Percentiles rank a stretch among this genome's conserved stretches.
Evolutionary conservation across 169 alveolate species (phyloP).

Genomic region (Plasmodium chabaudi): DNA sequence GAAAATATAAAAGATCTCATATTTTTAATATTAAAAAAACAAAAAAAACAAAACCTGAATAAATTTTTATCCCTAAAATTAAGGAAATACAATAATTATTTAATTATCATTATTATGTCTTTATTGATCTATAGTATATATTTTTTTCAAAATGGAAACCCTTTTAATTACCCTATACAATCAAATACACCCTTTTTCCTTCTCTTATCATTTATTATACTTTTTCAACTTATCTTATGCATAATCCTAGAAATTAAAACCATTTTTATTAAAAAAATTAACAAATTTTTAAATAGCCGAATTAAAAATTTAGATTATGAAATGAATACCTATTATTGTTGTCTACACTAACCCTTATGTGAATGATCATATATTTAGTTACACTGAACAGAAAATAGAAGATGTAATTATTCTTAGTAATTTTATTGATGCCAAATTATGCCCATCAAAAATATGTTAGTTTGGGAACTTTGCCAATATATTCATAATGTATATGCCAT

Average conservation of each 20-base stretch:
- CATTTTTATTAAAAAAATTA: constrained; percentile 31
- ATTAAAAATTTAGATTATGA: constrained; percentile 25
- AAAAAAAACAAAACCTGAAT: constrained; percentile 21
- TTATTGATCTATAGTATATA: constrained; percentile 23
- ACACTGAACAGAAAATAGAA: too few relatives aligned
- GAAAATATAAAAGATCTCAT: constrained; percentile 25
- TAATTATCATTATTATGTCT: constrained; percentile 15
- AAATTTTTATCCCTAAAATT: constrained; percentile 50
- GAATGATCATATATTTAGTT: neutral
- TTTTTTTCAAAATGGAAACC: constrained; percentile 40
- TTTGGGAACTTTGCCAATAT: too few relatives aligned
- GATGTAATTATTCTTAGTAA: too few relatives aligned
- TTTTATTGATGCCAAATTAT: too few relatives aligned
- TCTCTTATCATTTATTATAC: constrained; percentile 20
- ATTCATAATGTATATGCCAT: too few relatives aligned
- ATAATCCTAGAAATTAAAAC: constrained; percentile 38
- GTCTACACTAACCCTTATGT: neutral
- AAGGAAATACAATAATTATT: constrained; percentile 31
- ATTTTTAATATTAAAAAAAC: constrained; percentile 39
- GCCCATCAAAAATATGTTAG: too few relatives aligned
- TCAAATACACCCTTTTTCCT: constrained; percentile 20
- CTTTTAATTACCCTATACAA: constrained; percentile 25
- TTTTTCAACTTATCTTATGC: constrained; percentile 46
- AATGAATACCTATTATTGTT: constrained; percentile 1
- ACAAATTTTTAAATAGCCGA: constrained; percentile 34